phyloP scores from a whole-genome alignment of 2,329 filamentous ascomycete genomes.

The Fusarium austroafricanum region DNA sequence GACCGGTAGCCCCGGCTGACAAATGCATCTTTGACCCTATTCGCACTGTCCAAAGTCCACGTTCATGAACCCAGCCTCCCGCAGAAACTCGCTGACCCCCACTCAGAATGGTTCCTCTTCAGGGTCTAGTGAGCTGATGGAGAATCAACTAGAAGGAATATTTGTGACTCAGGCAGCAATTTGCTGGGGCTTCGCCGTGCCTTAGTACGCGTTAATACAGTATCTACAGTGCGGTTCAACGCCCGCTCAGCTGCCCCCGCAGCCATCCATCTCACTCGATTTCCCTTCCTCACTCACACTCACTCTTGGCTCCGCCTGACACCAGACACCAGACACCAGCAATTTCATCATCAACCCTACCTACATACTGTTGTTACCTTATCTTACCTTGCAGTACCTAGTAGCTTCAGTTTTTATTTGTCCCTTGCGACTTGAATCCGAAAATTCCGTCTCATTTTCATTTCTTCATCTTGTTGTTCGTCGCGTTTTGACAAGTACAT shows the following conservation, averaged over 20 bases:
- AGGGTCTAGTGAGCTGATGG: slow-evolving; percentile 19
- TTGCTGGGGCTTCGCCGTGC: background rate
- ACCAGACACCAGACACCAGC: slow-evolving; percentile 34
- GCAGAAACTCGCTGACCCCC: slow-evolving; percentile 23
- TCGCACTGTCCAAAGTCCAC: slow-evolving; percentile 32
- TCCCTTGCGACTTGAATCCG: slow-evolving; percentile 36
- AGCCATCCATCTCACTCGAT: slow-evolving; percentile 16
- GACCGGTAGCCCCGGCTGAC: slow-evolving; percentile 42
- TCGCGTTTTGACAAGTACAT: slow-evolving; percentile 17
- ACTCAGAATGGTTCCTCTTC: slow-evolving; percentile 17
- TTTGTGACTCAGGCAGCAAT: slow-evolving; percentile 54
- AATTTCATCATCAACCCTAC: slow-evolving; percentile 45
- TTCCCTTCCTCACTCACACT: slow-evolving; percentile 13
- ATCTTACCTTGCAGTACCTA: slow-evolving; percentile 13
- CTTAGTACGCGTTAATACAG: slow-evolving; percentile 15
- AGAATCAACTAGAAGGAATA: slow-evolving; percentile 48
- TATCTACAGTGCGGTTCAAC: slow-evolving; percentile 24
- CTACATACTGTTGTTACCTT: too few species aligned
- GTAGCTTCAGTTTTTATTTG: slow-evolving; percentile 18
- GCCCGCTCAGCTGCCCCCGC: slow-evolving; percentile 27
- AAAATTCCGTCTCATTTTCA: slow-evolving; percentile 26
- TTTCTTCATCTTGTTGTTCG: slow-evolving; percentile 5
- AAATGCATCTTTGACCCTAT: slow-evolving; percentile 39
- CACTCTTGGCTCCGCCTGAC: slow-evolving; percentile 39
- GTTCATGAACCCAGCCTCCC: slow-evolving; percentile 19